Percentiles rank a stretch among this genome's conserved stretches.
phyloP scores from a whole-genome alignment of 108 stramenopile genomes.

The Nitzschia palea region DNA sequence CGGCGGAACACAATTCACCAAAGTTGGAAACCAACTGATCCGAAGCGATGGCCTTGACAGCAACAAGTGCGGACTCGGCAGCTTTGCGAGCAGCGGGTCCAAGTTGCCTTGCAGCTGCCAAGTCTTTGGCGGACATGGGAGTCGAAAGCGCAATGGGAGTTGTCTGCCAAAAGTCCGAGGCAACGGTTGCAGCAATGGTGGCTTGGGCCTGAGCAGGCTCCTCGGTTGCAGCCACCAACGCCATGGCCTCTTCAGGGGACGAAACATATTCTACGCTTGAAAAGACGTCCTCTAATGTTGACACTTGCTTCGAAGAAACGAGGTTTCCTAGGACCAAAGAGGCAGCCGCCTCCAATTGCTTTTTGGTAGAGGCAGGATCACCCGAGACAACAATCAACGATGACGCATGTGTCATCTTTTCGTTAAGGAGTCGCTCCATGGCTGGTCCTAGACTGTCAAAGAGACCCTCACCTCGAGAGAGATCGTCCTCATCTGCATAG shows the following conservation, averaged over 20 bases:
- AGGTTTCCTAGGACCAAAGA: slow-evolving; percentile 55
- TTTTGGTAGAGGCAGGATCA: slow-evolving; percentile 35
- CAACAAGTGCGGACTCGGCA: slow-evolving; percentile 38
- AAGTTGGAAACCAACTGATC: slow-evolving; percentile 68
- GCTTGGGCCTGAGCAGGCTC: slow-evolving; percentile 37
- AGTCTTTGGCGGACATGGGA: slow-evolving; percentile 55
- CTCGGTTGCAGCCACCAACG: slow-evolving; percentile 38
- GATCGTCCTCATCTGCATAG: slow-evolving; percentile 58
- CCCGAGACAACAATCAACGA: slow-evolving; percentile 57
- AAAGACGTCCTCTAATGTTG: slow-evolving; percentile 65
- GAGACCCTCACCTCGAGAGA: slow-evolving; percentile 75
- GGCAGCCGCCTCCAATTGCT: slow-evolving; percentile 51
- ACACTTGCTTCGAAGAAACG: slow-evolving; percentile 48
- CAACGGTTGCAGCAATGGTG: slow-evolving; percentile 20
- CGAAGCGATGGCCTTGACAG: slow-evolving; percentile 27
- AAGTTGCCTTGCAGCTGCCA: slow-evolving; percentile 67
- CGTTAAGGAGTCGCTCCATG: slow-evolving; percentile 62
- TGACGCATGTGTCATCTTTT: slow-evolving; percentile 20
- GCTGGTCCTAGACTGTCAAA: slow-evolving; percentile 76
- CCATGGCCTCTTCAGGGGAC: slow-evolving; percentile 46
- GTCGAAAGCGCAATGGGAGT: slow-evolving; percentile 29
- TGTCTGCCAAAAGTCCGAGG: slow-evolving; percentile 41
- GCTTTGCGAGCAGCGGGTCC: slow-evolving; percentile 52
- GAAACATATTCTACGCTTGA: slow-evolving; percentile 64
- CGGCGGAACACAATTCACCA: slow-evolving; percentile 70